Conservation (phyloP, 2,329 filamentous ascomycete genomes). For the Alternaria tenuissima region DNA sequence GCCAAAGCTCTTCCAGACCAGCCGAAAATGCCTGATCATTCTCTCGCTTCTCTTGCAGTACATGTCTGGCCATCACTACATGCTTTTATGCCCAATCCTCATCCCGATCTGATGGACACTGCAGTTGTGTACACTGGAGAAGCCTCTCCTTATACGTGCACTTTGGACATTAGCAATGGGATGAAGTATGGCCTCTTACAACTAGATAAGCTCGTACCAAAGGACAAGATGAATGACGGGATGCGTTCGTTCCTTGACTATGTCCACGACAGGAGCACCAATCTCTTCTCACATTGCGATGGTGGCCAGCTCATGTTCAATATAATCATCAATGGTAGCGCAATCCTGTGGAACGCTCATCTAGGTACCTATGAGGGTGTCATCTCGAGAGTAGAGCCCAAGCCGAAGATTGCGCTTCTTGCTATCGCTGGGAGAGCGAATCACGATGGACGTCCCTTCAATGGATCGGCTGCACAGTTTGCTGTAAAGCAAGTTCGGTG, state of each 20-base stretch:
- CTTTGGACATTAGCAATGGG: constrained; percentile 7
- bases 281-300: constrained; percentile 7
- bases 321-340: neutral
- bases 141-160: constrained; percentile 7
- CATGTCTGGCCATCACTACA: constrained; percentile 14
- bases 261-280: neutral
- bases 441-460: constrained; percentile 5
- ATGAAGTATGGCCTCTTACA: constrained; percentile 15
- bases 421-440: constrained; percentile 15
- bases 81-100: constrained; percentile 1
- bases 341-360: constrained; percentile 8
- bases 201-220: neutral
- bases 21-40: neutral
- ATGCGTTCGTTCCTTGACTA: constrained; percentile 11
- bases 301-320: constrained; percentile 19
- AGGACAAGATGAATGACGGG: constrained; percentile 1
- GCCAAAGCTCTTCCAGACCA: neutral
- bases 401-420: constrained; percentile 10
- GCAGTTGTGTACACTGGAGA: constrained; percentile 1
- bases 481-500: constrained; percentile 4
- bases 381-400: constrained; percentile 4
- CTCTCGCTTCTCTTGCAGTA: constrained; percentile 2
- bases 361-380: constrained; percentile 19
- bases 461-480: constrained; percentile 13
- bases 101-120: constrained; percentile 7